Evolutionary conservation across 352 stramenopile species (phyloP).

Genomic region (Achlya hypogyna): DNA sequence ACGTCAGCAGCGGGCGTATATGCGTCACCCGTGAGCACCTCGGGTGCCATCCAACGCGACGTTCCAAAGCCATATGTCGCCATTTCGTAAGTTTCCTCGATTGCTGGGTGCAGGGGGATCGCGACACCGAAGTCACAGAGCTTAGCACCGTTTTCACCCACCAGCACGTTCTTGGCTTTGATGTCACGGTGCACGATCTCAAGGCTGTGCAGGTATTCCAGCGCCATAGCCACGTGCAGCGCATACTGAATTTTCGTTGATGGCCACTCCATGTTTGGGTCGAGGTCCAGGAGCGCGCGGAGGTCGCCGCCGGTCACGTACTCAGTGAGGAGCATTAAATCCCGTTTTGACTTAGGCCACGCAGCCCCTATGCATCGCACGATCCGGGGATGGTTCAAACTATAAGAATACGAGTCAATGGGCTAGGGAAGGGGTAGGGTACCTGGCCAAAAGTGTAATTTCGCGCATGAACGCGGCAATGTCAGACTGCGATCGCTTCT

Average conservation of each 20-base stretch:
- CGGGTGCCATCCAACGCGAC: constrained; percentile 19
- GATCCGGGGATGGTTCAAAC: constrained; percentile 34
- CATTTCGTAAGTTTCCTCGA: background rate
- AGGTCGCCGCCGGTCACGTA: constrained; percentile 15
- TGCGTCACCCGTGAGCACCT: constrained; percentile 30
- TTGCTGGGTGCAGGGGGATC: background rate
- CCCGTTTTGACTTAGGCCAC: constrained; percentile 15
- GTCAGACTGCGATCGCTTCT: constrained; percentile 26
- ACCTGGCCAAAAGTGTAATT: constrained; percentile 36
- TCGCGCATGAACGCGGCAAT: constrained; percentile 40
- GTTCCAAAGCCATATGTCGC: background rate
- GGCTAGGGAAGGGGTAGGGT: background rate
- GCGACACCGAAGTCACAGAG: constrained; percentile 48
- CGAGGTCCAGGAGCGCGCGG: constrained; percentile 25
- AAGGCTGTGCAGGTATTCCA: constrained; percentile 48
- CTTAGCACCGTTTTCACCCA: constrained; percentile 33
- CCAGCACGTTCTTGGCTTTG: constrained; percentile 53
- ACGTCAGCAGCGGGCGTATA: background rate
- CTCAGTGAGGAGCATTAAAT: constrained; percentile 14
- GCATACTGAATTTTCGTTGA: constrained; percentile 37
- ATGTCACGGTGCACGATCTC: constrained; percentile 42
- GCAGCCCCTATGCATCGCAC: constrained; percentile 21
- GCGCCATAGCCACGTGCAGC: constrained; percentile 32
- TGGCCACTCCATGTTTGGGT: constrained; percentile 25
- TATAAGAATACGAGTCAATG: background rate